Conservation (phyloP, 805 yeast species). For the Yamadazyma laniorum region DNA sequence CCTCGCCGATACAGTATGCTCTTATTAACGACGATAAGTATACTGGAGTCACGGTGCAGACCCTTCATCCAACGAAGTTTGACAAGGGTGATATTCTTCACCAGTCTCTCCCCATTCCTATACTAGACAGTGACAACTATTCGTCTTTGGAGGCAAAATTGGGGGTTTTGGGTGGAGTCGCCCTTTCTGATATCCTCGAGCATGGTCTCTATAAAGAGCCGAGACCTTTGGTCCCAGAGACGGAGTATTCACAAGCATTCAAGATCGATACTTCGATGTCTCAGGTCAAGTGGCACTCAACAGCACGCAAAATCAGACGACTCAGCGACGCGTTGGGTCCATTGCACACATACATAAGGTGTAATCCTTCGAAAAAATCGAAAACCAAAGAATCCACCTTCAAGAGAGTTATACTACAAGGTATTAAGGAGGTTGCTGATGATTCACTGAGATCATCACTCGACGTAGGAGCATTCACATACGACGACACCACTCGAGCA, state of each 20-base stretch:
- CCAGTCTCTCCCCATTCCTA: conserved; percentile 48
- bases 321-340: conserved; percentile 56
- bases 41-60: conserved; percentile 89
- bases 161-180: conserved; percentile 59
- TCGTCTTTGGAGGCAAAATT: conserved; percentile 47
- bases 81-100: conserved; percentile 72
- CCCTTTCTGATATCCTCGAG: conserved; percentile 48
- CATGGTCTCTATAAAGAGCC: conserved; percentile 20
- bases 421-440: conserved; percentile 19
- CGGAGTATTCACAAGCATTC: conserved; percentile 53
- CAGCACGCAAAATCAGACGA: conserved; percentile 40
- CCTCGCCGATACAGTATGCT: conserved; percentile 86
- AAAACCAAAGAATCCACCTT: conserved; percentile 28
- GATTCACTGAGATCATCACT: not conserved
- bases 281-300: conserved; percentile 46
- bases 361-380: conserved; percentile 20
- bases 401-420: conserved; percentile 51
- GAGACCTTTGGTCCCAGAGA: conserved; percentile 19
- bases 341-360: conserved; percentile 44
- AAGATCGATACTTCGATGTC: conserved; percentile 47
- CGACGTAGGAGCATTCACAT: not conserved
- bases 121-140: conserved; percentile 46
- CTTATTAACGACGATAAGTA: conserved; percentile 55
- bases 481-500: conserved; percentile 12
- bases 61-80: conserved; percentile 82